Base-by-base conservation (phyloP, 768 basidiomycete species). In the Lactifluus rugatus region DNA sequence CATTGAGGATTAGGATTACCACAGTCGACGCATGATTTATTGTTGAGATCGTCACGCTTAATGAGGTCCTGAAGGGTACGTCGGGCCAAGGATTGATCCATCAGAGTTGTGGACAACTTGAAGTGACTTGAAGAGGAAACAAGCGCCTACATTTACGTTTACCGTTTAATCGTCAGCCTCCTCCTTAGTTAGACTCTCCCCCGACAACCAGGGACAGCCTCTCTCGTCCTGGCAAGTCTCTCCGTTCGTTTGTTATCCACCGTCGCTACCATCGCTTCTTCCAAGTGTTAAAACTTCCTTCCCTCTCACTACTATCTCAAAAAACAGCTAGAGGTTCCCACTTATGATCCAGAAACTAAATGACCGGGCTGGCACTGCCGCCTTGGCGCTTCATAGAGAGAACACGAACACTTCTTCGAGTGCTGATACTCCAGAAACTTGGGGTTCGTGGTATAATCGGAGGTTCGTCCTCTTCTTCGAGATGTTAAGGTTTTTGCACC, bases 1-100 rank as follows among this genome's bases (percentile, higher is more conserved):
- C 93, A 97, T 69, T 95, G 93, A 0, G 93, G 93, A 67, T 91
- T 89, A n/a, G 89, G 93, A 60, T 87, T 92, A 10, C 74, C 71
- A 66, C 93, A 96, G 69, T 95, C 93, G 14, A 80, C 78, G 69
- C 93, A 96, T 44, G 74, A 63, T 72, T 83, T 86, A 75, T 96
- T 94, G 32, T 76, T 75, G 61, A 88, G 75, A 57, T 82, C 85
- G 45, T 85, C 83, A 48, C 81, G 80, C 62, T 81, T 84, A 68
- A 82, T 78, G 67, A 95, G 84, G 32, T 86, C 85, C 64, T 81
- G 81, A 14, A 95, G 82, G 32, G 79, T 77, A 62, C 83, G 84
- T 69, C 82, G 87, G 26, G 84, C 83, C 42, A 79, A 76, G 9
- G 71, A 71, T 70, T 90, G 88, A 69, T 89, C 83, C 51, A 66